Base-by-base conservation (phyloP, 164 flowering plant genomes). In the Vitis vinifera region DNA sequence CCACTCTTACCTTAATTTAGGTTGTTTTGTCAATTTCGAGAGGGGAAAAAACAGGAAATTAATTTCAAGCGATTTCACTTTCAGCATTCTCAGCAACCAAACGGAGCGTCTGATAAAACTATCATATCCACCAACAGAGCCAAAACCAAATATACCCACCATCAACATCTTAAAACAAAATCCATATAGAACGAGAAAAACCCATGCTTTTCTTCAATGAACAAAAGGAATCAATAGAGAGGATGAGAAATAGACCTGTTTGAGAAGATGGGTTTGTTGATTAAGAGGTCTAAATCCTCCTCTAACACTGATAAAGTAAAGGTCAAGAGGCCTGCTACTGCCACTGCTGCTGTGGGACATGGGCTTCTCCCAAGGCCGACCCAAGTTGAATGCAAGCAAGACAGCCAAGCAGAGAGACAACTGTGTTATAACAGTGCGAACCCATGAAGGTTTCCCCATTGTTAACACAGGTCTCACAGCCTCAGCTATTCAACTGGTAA, bases 231-330 rank as follows among this genome's bases (percentile, higher is more conserved):
- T 17, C 19, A 17, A 55, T 37, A 13, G 9, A 13, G 9, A 55
- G 31, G n/a, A 61, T 16, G 65, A 73, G 30, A 76, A 69, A 73
- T 62, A 55, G 10, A 87, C 92, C 88, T 62, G 85, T 68, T 75
- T 78, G 71, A 90, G 89, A 62, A 90, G 86, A 70, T 71, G 87
- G 77, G 70, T 76, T 65, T 88, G 91, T 66, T 82, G 76, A 31
- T 74, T 51, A 17, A 71, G 69, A 48, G 89, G 57, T 68, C 91
- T 81, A 47, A 56, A 77, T 3, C 88, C 91, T 56, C 90, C 90
- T 51, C 68, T 66, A 51, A 90, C 91, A 73, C 82, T 84, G n/a
- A 90, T 67, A 58, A 87, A 90, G 68, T 81, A 80, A 13, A 83
- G 52, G 75, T 90, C 89, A 68, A 44, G 65, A 58, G 67, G 56